Percentiles rank a stretch among this genome's conserved stretches.
These are phyloP conservation scores for Linnemannia exigua DNA, from an alignment of 192 early-diverging fungal species.

Conservation along the genomic window DNA sequence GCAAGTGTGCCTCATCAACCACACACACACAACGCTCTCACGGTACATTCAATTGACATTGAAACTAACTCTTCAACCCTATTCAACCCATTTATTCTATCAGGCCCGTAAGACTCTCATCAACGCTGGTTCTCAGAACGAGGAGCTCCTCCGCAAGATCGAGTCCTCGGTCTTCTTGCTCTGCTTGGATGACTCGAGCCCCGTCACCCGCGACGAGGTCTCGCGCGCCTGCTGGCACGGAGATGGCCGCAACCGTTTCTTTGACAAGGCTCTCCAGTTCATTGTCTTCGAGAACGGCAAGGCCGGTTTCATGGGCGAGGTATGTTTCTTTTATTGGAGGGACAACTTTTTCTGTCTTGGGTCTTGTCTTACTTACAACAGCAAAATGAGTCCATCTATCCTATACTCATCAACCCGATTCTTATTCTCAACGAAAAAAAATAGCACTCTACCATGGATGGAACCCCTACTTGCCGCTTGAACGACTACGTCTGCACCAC, in stretches of 20 bases:
- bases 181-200: constrained; percentile 90
- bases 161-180: constrained; percentile 91
- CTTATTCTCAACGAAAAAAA: not conserved
- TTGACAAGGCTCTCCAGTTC: constrained; percentile 97
- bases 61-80: not conserved
- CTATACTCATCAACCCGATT: not conserved
- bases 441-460: constrained; percentile 94
- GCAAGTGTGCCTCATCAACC: not conserved
- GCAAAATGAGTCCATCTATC: not conserved
- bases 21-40: not conserved
- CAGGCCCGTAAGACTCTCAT: constrained; percentile 76
- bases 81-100: not conserved
- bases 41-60: too few relatives aligned
- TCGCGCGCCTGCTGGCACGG: constrained; percentile 96
- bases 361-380: too few relatives aligned
- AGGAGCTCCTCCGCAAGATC: constrained; percentile 81
- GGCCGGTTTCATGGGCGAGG: constrained; percentile 94
- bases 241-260: constrained; percentile 97
- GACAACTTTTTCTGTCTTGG: too few relatives aligned
- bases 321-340: constrained; percentile 16
- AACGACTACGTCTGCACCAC: constrained; percentile 84
- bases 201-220: constrained; percentile 91
- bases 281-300: constrained; percentile 98
- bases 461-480: constrained; percentile 89
- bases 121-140: constrained; percentile 77